Conservation (phyloP, 2,329 filamentous ascomycete species). For the Venturia oleaginea region DNA sequence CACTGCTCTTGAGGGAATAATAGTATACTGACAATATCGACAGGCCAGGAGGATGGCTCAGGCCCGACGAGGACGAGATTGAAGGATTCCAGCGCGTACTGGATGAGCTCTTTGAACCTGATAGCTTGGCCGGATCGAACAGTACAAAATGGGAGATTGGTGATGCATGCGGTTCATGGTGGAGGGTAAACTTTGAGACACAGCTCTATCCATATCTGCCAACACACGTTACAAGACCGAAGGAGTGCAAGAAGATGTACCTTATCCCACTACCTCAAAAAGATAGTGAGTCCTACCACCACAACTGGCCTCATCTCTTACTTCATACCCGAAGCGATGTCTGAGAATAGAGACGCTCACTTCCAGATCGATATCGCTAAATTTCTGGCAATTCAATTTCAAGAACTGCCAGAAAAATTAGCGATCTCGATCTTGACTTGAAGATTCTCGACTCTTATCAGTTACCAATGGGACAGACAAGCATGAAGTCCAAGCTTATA, state of each 20-base stretch:
- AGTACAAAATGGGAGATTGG: constrained; percentile 92
- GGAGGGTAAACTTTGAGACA: constrained; percentile 97
- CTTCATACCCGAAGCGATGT: not conserved
- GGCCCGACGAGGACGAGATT: constrained; percentile 81
- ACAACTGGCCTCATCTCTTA: not conserved
- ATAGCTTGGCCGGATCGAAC: constrained; percentile 78
- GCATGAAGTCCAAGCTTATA: not conserved
- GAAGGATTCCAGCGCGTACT: constrained; percentile 89
- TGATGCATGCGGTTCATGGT: constrained; percentile 96
- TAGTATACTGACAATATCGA: constrained; percentile 1
- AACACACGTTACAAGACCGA: constrained; percentile 88
- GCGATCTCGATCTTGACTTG: not conserved
- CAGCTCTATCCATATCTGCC: constrained; percentile 99
- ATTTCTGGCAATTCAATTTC: not conserved
- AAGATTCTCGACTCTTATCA: not conserved
- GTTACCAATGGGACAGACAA: not conserved
- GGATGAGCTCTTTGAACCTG: constrained; percentile 87
- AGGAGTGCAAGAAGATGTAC: constrained; percentile 99
- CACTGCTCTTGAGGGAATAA: not conserved
- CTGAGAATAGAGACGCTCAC: no score
- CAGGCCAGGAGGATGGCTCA: constrained; percentile 84
- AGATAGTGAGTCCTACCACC: constrained; percentile 55
- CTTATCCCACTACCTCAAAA: constrained; percentile 80
- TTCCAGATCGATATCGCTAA: not conserved
- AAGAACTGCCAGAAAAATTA: no score